phyloP scores from a whole-genome alignment of 2,329 filamentous ascomycete species.

The Phialocephala sp. region DNA sequence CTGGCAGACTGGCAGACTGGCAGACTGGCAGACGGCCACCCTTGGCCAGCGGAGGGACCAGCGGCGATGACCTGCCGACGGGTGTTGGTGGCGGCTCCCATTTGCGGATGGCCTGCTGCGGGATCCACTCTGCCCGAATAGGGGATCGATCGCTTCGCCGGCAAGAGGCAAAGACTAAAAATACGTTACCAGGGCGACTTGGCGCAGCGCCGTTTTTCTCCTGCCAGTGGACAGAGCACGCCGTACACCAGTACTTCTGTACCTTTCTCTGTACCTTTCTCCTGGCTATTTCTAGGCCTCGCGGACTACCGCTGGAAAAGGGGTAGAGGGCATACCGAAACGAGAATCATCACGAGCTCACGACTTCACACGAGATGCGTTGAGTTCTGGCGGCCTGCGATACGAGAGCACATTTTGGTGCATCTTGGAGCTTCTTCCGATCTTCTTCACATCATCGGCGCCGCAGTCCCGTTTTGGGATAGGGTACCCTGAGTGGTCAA shows the following conservation, averaged over 20 bases:
- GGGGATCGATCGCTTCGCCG: slow-evolving; percentile 3
- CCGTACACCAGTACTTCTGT: no score
- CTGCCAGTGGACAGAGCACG: no score
- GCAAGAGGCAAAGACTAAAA: slow-evolving; percentile 18
- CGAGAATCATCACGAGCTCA: background rate
- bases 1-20: no score
- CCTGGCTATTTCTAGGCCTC: slow-evolving; percentile 2
- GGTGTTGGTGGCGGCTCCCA: background rate
- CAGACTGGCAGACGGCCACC: no score
- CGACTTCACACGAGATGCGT: slow-evolving; percentile 8
- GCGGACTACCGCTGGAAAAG: background rate
- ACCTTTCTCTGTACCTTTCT: no score
- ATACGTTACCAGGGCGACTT: slow-evolving; percentile 11
- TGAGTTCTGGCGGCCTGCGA: background rate
- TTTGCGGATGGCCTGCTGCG: background rate
- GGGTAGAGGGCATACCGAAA: background rate
- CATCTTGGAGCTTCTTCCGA: background rate
- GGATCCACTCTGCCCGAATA: background rate
- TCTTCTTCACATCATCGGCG: background rate
- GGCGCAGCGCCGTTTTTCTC: background rate
- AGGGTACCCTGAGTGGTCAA: slow-evolving; percentile 4
- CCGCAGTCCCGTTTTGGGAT: slow-evolving; percentile 10
- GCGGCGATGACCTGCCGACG: slow-evolving; percentile 14
- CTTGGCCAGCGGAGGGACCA: background rate
- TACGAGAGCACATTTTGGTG: slow-evolving; percentile 2